Base-by-base conservation (phyloP, 2,329 filamentous ascomycete species). In the Claviceps sp. region DNA sequence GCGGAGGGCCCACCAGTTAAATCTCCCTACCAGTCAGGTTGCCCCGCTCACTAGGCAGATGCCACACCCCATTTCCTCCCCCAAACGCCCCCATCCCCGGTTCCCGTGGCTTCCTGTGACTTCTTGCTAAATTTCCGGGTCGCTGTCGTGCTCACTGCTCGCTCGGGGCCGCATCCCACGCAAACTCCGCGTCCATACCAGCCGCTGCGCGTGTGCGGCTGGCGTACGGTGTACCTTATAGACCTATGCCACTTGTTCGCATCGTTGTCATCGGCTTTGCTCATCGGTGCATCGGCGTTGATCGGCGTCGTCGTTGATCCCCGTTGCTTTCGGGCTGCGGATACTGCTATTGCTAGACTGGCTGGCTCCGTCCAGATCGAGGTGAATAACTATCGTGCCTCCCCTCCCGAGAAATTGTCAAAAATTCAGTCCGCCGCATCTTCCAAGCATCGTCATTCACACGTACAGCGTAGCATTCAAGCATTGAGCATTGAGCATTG, bases 101-200 rank as follows among this genome's bases (percentile, higher is more conserved):
- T 29, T 29, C 29, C 29, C 29, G 29, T 34, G 9, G 29, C 9
- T 34, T 34, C 9, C 29, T 34, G 29, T 34, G 29, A 34, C 9
- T 34, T 34, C 43, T 47, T 45, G 40, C 45, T 51, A 50, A 49
- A 49, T 50, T 45, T 42, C 48, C 34, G 51, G 50, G 49, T 43
- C 47, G 50, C 53, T 47, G 49, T 43, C 47, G 50, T 53, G n/a
- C 54, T 59, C 60, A 55, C 59, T 62, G n/a, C 54, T 59, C 60
- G 56, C 59, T 62, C 62, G 62, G 62, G 62, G 56, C 60, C 61
- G 61, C 60, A 57, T 58, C 56, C 29, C 53, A 56, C 62, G 43
- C 46, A 64, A 64, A 66, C 56, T 64, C 64, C 64, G 64, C 58
- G 29, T 34, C 29, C 29, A 34, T 34, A 34, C 29, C 29, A 34